Base-by-base conservation (phyloP, 1,284 basidiomycete genomes). In the Ceratobasidium sp. region DNA sequence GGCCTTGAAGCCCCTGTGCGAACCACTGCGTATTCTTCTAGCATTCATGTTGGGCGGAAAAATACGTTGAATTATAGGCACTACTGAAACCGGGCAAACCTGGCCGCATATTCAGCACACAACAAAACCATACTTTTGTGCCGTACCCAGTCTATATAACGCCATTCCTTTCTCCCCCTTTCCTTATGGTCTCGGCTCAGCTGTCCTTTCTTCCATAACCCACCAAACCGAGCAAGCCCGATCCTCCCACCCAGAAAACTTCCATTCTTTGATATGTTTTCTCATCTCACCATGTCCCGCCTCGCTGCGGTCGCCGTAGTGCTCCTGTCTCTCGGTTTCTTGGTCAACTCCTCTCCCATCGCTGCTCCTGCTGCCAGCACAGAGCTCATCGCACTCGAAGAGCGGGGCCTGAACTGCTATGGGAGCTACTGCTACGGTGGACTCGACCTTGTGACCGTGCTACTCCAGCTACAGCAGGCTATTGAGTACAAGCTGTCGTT, bases 401-500 rank as follows among this genome's bases (percentile, higher is more conserved):
- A 57, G 54, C 73, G 64, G 22, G 29, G 11, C 41, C 44, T 31
- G 0, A 50, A 60, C 53, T 59, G 47, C 53, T 66, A 66, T 15
- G 62, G 54, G 1, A 19, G 36, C 3, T 29, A 66, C 51, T 64
- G 73, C 62, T 66, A 60, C 45, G 54, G 51, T 27, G 73, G 73
- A 5, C 44, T 53, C n/a, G 62, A 47, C 45, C 33, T 65, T n/a
- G 63, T 74, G 15, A 24, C 41, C 15, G n/a, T 65, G 36, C 11
- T 74, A 31, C 24, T 51, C 24, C 69, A 72, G 69, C 57, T 72
- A 9, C 57, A 72, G 47, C 45, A 36, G n/a, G 69, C 69, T 9
- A 72, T 72, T 48, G 47, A 72, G 31, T 9, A 36, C 41, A 72
- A 72, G 57, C 69, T 72, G 27, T 27, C 15, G 2, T n/a, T 62